Base-by-base conservation (phyloP, 805 yeast species). In the Lachancea thermotolerans region DNA sequence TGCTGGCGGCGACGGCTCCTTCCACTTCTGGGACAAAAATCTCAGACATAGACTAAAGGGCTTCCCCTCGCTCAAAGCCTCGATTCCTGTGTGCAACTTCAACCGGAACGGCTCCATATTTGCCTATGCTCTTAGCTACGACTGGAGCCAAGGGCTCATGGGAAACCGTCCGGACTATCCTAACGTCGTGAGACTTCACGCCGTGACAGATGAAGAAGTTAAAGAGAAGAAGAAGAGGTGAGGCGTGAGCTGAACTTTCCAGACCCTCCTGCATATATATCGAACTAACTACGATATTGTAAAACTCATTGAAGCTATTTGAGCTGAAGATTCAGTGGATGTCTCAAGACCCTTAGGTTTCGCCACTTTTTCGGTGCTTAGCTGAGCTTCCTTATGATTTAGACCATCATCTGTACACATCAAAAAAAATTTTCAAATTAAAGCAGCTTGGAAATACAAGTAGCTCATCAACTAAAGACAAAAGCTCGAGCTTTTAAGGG, bases 11-110 rank as follows among this genome's bases (percentile, higher is more conserved):
- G 99, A 93, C 66, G 99, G 99, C 17, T 74, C 90, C 11, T 83
- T 90, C 70, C 82, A 89, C 57, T 84, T 87, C 70, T 93, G 99
- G 99, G 98, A 93, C 65, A 88, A 87, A 65, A 95, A 88, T 57
- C 84, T 93, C 44, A 80, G 83, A 61, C 95, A 85, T 61, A 76
- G 98, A 56, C 75, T 93, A 53, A 85, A 83, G 66, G 85, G 83
- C 30, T 85, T 79, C 70, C 88, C 95, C 4, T 67, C 77, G 9
- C 71, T 82, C 12, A 76, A 75, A 42, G 75, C 78, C 32, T 73
- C 95, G 0, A 82, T 93, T 44, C 74, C 95, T 0, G 80, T 84
- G 33, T 75, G 89, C 1, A 80, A 81, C 4, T 93, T 91, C 71
- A 93, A 88, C 68, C 73, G 86, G 52, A 80, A 73, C 40, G 99